Base-by-base conservation (phyloP, 140 eudicot genomes). In the Anethum foeniculum region DNA sequence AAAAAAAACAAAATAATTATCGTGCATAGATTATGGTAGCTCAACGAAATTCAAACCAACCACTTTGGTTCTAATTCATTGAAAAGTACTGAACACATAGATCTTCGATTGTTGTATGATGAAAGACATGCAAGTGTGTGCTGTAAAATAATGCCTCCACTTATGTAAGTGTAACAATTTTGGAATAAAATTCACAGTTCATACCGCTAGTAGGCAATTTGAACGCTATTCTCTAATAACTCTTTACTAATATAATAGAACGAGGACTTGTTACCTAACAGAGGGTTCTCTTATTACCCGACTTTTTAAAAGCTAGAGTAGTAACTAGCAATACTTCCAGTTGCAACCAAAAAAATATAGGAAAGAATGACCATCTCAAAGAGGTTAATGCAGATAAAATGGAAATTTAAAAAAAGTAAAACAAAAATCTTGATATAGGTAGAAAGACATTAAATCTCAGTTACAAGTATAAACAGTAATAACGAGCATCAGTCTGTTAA, bases 401-500 rank as follows among this genome's bases (percentile, higher is more conserved):
- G 32, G 54, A 69, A 80, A 68, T 36, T 38, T 67, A 6, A 18
- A 19, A 48, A 16, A 12, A 49, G 34, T 21, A 16, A 74, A 28
- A 27, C 39, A 62, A 10, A 27, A 51, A 43, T 58, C 34, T 49
- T 30, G 79, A 8, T 15, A 44, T 7, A 48, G 13, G n/a, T 25
- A 32, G 2, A 47, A 25, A 21, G 62, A 58, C n/a, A 36, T 15
- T 18, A 78, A 38, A 78, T 41, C 9, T 23, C 74, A 21, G 39
- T 65, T 27, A 79, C 75, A 36, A 44, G 30, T 39, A 44, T 27
- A 46, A 65, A 60, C 64, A 65, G 36, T 67, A 28, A 30, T 83
- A 48, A 39, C 28, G 73, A 27, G 78, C 60, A 83, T 30, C 72
- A 71, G 54, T 47, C 34, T 82, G 44, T 58, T 76, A 49, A 82